These are phyloP conservation scores for Starmerella vaccinii DNA, from an alignment of 805 yeast genomes.

Conservation along the genomic window DNA sequence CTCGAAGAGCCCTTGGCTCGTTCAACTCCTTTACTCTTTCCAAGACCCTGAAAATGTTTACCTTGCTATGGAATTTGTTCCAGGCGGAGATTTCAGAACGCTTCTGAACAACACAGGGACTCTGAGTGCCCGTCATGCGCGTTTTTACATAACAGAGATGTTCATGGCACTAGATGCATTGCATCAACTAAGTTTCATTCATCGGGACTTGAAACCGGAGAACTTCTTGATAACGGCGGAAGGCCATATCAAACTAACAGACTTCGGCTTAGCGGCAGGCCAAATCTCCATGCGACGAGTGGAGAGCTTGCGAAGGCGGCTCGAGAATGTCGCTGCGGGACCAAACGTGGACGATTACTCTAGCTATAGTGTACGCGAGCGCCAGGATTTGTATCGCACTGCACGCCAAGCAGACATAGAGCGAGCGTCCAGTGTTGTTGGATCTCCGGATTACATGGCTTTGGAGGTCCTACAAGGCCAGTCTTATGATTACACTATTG, in stretches of 20 bases:
- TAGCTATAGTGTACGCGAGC: conserved; percentile 69
- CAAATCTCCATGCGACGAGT: conserved; percentile 85
- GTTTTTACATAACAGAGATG: conserved; percentile 94
- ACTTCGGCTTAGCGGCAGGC: conserved; percentile 96
- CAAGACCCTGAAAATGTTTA: conserved; percentile 85
- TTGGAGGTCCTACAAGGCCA: conserved; percentile 91
- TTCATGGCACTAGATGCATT: conserved; percentile 86
- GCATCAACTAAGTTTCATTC: conserved; percentile 92
- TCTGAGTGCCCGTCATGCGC: conserved; percentile 85
- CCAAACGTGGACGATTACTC: conserved; percentile 30
- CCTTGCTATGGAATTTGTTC: conserved; percentile 98
- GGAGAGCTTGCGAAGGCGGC: conserved; percentile 68
- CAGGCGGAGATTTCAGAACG: conserved; percentile 98
- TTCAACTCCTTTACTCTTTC: conserved; percentile 84
- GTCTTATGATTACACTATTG: conserved; percentile 89
- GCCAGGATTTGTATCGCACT: conserved; percentile 78
- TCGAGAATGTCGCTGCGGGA: conserved; percentile 32
- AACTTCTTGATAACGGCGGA: conserved; percentile 79
- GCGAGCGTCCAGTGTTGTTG: conserved; percentile 91
- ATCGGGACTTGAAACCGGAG: conserved; percentile 93
- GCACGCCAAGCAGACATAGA: conserved; percentile 61
- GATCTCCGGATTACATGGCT: conserved; percentile 99
- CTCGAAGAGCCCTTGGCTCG: conserved; percentile 92
- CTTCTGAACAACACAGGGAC: conserved; percentile 86
- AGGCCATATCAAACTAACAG: conserved; percentile 90